A percentile compares a stretch with the other conserved stretches of the same genome.
Evolutionary conservation across 345 rosid genomes (phyloP).

Genomic region (Gossypium rotundifolium): DNA sequence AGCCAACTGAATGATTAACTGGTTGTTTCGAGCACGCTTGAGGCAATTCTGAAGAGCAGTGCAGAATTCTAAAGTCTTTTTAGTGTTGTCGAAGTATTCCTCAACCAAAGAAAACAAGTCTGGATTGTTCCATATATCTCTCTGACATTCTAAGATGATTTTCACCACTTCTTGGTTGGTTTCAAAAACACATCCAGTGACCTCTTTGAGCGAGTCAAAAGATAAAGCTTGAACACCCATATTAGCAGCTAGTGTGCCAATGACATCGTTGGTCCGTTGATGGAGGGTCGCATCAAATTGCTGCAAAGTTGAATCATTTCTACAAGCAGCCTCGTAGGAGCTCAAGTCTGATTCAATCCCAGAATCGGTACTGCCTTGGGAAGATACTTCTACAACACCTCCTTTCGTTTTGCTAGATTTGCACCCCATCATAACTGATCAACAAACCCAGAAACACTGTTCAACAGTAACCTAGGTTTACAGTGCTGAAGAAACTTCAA

Average conservation of each 20-base stretch:
- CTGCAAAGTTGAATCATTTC: conserved; percentile 56
- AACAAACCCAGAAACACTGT: not conserved
- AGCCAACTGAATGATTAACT: conserved; percentile 57
- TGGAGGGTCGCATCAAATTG: conserved; percentile 60
- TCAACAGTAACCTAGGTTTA: not conserved
- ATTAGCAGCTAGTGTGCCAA: conserved; percentile 50
- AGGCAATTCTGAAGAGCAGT: conserved; percentile 66
- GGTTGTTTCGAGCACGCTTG: conserved; percentile 61
- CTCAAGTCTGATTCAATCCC: conserved; percentile 40
- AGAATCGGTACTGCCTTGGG: conserved; percentile 30
- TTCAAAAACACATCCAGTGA: conserved; percentile 59
- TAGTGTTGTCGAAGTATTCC: conserved; percentile 68
- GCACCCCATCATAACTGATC: conserved; percentile 42
- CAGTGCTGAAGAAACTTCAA: not conserved
- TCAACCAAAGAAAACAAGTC: conserved; percentile 64
- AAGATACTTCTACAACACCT: conserved; percentile 15
- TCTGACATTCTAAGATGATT: conserved; percentile 59
- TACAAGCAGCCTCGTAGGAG: conserved; percentile 72
- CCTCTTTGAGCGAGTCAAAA: conserved; percentile 77
- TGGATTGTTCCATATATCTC: conserved; percentile 67
- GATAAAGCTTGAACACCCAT: conserved; percentile 58
- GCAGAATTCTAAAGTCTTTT: conserved; percentile 69
- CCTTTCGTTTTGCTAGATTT: conserved; percentile 28
- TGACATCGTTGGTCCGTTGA: conserved; percentile 53
- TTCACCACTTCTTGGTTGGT: conserved; percentile 83